Percentiles rank a stretch among this genome's conserved stretches.
phyloP scores from a whole-genome alignment of 306 rosid species.

The Cicer pinnatifidum region DNA sequence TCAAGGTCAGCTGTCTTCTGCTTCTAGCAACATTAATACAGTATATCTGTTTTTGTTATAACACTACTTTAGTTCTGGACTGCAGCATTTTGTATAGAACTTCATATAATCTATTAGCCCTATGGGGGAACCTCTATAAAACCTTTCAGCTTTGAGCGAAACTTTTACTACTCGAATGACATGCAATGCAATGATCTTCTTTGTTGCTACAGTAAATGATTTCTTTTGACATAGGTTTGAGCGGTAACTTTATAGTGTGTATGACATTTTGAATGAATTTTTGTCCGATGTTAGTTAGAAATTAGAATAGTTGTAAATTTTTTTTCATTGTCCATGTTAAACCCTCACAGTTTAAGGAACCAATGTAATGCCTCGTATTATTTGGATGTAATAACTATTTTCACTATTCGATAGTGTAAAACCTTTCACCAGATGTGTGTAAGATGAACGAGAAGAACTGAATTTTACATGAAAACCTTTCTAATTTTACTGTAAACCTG shows the following conservation, averaged over 20 bases:
- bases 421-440: neutral
- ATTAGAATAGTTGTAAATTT: neutral
- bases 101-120: slow-evolving; percentile 10
- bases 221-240: slow-evolving; percentile 10
- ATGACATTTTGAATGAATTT: slow-evolving; percentile 17
- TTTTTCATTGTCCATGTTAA: neutral
- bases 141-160: neutral
- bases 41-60: neutral
- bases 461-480: neutral
- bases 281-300: neutral
- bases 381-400: slow-evolving; percentile 27
- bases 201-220: neutral
- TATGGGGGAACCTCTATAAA: neutral
- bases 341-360: neutral
- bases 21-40: slow-evolving; percentile 32
- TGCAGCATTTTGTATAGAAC: slow-evolving; percentile 5
- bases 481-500: neutral
- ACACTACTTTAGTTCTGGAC: slow-evolving; percentile 6
- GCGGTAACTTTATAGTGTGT: neutral
- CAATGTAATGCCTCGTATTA: slow-evolving; percentile 12
- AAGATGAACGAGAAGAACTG: neutral
- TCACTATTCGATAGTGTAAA: neutral
- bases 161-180: neutral
- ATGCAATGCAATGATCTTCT: slow-evolving; percentile 6
- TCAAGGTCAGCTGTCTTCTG: slow-evolving; percentile 72